phyloP scores from a whole-genome alignment of 176 grass and related monocot species.

The Aechmea fasciata region DNA sequence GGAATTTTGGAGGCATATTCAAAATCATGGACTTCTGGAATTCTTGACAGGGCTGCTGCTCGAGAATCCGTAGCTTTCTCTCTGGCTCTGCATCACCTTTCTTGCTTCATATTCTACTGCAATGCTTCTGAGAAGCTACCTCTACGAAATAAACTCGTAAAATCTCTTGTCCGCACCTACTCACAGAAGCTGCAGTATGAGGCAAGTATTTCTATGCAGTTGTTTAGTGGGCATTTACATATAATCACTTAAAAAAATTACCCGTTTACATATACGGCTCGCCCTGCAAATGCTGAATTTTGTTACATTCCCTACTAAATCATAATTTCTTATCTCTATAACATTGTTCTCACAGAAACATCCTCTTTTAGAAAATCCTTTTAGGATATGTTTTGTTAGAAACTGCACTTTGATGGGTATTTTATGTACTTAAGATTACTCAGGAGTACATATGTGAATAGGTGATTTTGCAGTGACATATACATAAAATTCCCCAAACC shows the following conservation, averaged over 20 bases:
- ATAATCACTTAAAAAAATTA: background rate
- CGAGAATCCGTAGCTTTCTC: constrained; percentile 51
- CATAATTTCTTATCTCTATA: too few species aligned
- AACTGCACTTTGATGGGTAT: too few species aligned
- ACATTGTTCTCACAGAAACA: too few species aligned
- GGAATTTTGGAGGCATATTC: constrained; percentile 68
- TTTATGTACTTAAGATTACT: too few species aligned
- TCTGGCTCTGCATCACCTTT: constrained; percentile 63
- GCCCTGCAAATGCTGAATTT: too few species aligned
- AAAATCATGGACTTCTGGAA: constrained; percentile 73
- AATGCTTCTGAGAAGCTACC: constrained; percentile 24
- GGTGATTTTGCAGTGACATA: background rate
- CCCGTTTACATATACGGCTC: background rate
- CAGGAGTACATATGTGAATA: too few species aligned
- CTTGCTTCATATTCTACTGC: constrained; percentile 41
- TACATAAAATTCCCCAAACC: background rate
- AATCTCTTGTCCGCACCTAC: constrained; percentile 54
- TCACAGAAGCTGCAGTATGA: constrained; percentile 47
- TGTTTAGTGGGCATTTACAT: background rate
- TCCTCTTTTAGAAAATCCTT: too few species aligned
- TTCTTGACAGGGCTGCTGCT: constrained; percentile 50
- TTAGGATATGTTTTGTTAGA: too few species aligned
- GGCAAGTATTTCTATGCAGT: constrained; percentile 23
- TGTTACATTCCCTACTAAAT: too few species aligned
- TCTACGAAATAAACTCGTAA: constrained; percentile 50